These are phyloP conservation scores for Torulaspora globosa DNA, from an alignment of 1,139 yeast species.

Conservation along the genomic window DNA sequence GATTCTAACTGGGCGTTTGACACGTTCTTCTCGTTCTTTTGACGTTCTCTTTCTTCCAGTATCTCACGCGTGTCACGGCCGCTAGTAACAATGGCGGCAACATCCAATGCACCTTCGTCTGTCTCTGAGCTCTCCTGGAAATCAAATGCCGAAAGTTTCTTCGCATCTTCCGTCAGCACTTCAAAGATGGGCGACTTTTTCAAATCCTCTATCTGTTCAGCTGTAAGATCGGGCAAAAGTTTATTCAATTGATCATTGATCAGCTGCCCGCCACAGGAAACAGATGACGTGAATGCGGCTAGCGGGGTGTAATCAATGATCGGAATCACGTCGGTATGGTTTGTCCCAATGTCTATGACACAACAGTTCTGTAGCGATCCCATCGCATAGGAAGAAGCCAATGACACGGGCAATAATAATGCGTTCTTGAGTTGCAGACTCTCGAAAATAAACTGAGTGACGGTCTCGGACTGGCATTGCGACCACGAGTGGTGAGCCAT, in stretches of 20 bases:
- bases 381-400: slow-evolving; percentile 73
- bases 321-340: slow-evolving; percentile 72
- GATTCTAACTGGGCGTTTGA: slow-evolving; percentile 57
- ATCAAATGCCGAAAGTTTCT: slow-evolving; percentile 53
- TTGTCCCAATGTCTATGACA: slow-evolving; percentile 77
- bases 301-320: slow-evolving; percentile 65
- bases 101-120: slow-evolving; percentile 75
- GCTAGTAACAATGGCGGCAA: slow-evolving; percentile 83
- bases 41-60: slow-evolving; percentile 52
- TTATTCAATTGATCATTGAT: slow-evolving; percentile 54
- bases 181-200: slow-evolving; percentile 76
- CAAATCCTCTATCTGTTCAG: slow-evolving; percentile 64
- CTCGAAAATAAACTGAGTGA: slow-evolving; percentile 76
- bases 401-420: slow-evolving; percentile 60
- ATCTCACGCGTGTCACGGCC: slow-evolving; percentile 61
- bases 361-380: slow-evolving; percentile 57
- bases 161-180: slow-evolving; percentile 62
- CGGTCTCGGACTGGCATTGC: slow-evolving; percentile 57
- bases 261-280: slow-evolving; percentile 57
- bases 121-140: slow-evolving; percentile 40
- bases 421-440: slow-evolving; percentile 68
- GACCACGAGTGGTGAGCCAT: slow-evolving; percentile 69
- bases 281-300: slow-evolving; percentile 49
- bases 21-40: slow-evolving; percentile 41
- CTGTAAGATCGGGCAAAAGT: slow-evolving; percentile 55